Percentiles rank a stretch among this genome's conserved stretches.
Conservation (phyloP, 2,329 filamentous ascomycete species). For the Penicillium sp. region DNA sequence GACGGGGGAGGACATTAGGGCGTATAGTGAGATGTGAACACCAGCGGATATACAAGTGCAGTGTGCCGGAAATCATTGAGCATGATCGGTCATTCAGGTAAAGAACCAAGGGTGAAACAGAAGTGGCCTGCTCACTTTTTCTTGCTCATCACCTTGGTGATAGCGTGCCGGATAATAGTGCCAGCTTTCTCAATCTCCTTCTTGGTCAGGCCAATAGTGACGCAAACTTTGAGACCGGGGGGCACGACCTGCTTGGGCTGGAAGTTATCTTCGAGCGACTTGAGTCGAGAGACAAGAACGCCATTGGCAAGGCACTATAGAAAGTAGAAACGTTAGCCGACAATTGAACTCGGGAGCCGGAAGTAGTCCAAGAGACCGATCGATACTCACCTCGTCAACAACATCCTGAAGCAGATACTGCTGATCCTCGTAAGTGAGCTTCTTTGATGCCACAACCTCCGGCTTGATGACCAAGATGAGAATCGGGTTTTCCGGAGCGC, state of each 20-base stretch:
- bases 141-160: constrained; percentile 82
- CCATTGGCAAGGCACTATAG: constrained; percentile 77
- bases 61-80: constrained; percentile 21
- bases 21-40: constrained; percentile 16
- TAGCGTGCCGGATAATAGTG: constrained; percentile 81
- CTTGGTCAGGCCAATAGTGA: constrained; percentile 83
- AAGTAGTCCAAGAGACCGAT: not conserved
- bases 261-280: constrained; percentile 70
- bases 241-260: constrained; percentile 69
- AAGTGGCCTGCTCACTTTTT: constrained; percentile 44
- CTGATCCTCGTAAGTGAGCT: constrained; percentile 72
- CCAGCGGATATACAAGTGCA: constrained; percentile 2
- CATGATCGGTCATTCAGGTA: constrained; percentile 27
- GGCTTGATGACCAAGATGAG: constrained; percentile 82
- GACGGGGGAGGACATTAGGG: constrained; percentile 19
- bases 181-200: constrained; percentile 97
- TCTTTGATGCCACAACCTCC: constrained; percentile 73
- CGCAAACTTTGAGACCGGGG: constrained; percentile 85
- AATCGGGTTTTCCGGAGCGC: constrained; percentile 80
- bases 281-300: constrained; percentile 84
- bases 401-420: constrained; percentile 83
- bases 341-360: not conserved
- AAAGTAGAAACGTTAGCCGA: constrained; percentile 13
- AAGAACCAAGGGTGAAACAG: constrained; percentile 8
- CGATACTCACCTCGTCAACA: constrained; percentile 81